Evolutionary conservation across 352 stramenopile species (phyloP), one percentile per base, ranked within the genome.

Genomic region (Phytophthora gonapodyides): DNA sequence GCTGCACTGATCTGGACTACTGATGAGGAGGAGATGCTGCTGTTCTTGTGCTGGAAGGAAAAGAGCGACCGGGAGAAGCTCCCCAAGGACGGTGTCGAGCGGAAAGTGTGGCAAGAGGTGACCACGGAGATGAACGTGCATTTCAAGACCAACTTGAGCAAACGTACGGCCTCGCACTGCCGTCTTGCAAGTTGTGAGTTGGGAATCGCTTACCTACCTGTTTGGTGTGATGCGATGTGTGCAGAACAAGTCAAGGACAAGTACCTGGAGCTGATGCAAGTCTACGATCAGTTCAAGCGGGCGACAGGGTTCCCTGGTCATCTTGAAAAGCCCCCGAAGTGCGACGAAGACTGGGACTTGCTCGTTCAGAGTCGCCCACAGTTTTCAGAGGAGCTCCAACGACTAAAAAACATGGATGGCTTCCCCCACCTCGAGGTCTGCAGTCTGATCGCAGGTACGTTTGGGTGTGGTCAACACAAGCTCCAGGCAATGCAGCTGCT

Each of bases 191-290:
- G 13, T 17, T 36, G 3, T 27, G 24, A 27, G 6, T 3, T 27
- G 2, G 24, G 24, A 27, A 7, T 40, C 12, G 10, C 16, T 21
- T 6, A 31, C 33, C 2, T 27, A 48, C 40, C 13, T 67, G 3
- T 31, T 51, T 19, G 5, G 48, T 17, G 2, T 54, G 31, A 11
- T 50, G 24, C 19, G 19, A 11, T 36, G n/a, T 27, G 24, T 64
- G 9, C 34, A 76, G 63, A 76, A 3, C 54, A 76, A 61, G 48
- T 71, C 31, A 73, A 73, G 57, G 58, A 41, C 35, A 73, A 70
- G 36, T 73, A 64, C 38, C 33, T 67, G 24, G 43, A 67, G 12
- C 16, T 76, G 8, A 67, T 76, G 58, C 54, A 60, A 24, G 35
- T 53, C 2, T 73, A 64, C 44, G 63, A 67, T 2, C 34, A 60